Evolutionary conservation across 495 filamentous ascomycete genomes (phyloP).

Genomic region (Chaetomidium leptoderma): DNA sequence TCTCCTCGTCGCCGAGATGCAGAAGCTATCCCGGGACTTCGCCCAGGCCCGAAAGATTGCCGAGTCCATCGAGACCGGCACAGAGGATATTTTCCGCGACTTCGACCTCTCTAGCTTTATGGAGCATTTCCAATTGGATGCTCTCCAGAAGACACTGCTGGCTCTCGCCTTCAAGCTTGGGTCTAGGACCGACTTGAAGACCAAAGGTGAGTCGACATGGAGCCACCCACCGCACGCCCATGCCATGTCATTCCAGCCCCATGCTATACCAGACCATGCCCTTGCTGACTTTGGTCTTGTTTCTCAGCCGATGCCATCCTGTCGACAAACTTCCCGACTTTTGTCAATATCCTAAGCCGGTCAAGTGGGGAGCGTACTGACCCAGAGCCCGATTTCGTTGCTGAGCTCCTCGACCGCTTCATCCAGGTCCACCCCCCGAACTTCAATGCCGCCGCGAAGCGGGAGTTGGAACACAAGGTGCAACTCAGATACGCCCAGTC

Average conservation of each 20-base stretch:
- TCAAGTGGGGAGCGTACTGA: conserved; percentile 58
- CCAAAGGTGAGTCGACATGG: conserved; percentile 63
- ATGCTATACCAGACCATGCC: too few relatives aligned
- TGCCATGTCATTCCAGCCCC: neutral
- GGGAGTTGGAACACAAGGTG: conserved; percentile 61
- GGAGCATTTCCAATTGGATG: conserved; percentile 88
- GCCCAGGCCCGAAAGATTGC: conserved; percentile 85
- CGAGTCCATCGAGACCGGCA: conserved; percentile 79
- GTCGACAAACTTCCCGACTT: conserved; percentile 64
- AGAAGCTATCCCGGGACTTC: conserved; percentile 73
- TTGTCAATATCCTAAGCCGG: conserved; percentile 65
- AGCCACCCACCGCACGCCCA: neutral
- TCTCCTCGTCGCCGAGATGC: conserved; percentile 76
- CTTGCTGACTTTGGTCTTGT: conserved; percentile 32
- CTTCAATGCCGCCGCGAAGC: conserved; percentile 71
- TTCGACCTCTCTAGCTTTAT: conserved; percentile 91
- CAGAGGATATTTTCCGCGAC: conserved; percentile 84
- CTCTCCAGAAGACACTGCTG: conserved; percentile 79
- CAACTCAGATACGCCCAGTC: conserved; percentile 59
- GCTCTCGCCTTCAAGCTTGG: conserved; percentile 82
- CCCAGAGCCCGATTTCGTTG: conserved; percentile 60
- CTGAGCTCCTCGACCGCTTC: conserved; percentile 73
- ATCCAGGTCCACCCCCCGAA: conserved; percentile 75
- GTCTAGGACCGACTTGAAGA: conserved; percentile 71
- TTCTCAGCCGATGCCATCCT: conserved; percentile 74